Percentiles rank a stretch among this genome's conserved stretches.
These are phyloP conservation scores for Puccinia triticina DNA, from an alignment of 1,284 basidiomycete genomes.

Conservation along the genomic window DNA sequence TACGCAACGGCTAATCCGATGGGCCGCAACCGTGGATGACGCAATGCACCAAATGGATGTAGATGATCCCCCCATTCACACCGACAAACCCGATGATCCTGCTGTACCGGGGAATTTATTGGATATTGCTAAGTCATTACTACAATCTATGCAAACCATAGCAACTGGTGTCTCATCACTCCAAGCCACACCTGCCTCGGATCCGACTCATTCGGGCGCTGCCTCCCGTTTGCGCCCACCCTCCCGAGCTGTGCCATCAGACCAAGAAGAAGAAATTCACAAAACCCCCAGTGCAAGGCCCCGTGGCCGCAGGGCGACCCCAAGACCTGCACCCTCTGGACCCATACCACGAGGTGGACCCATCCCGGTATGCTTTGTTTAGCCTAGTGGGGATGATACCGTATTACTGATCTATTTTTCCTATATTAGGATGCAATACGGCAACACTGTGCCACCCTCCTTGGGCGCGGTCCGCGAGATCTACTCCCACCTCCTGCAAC, in stretches of 20 bases:
- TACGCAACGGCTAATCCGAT: not conserved
- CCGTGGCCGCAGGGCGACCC: too few species aligned
- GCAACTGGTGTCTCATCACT: not conserved
- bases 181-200: conserved; percentile 20
- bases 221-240: not conserved
- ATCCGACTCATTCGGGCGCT: too few species aligned
- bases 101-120: not conserved
- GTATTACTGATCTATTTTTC: too few species aligned
- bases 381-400: too few species aligned
- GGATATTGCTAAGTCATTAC: not conserved
- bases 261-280: not conserved
- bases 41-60: conserved; percentile 12
- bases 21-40: not conserved
- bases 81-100: not conserved
- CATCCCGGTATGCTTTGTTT: too few species aligned
- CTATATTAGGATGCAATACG: conserved; percentile 15
- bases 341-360: too few species aligned
- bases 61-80: not conserved
- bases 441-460: not conserved
- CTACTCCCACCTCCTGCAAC: conserved; percentile 11
- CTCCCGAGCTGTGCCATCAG: not conserved
- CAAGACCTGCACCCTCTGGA: too few species aligned
- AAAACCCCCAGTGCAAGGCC: too few species aligned
- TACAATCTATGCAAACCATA: not conserved
- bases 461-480: not conserved